Percentiles rank a stretch among this genome's conserved stretches.
phyloP scores from a whole-genome alignment of 2,329 filamentous ascomycete genomes.

The Fusarium multiceps region DNA sequence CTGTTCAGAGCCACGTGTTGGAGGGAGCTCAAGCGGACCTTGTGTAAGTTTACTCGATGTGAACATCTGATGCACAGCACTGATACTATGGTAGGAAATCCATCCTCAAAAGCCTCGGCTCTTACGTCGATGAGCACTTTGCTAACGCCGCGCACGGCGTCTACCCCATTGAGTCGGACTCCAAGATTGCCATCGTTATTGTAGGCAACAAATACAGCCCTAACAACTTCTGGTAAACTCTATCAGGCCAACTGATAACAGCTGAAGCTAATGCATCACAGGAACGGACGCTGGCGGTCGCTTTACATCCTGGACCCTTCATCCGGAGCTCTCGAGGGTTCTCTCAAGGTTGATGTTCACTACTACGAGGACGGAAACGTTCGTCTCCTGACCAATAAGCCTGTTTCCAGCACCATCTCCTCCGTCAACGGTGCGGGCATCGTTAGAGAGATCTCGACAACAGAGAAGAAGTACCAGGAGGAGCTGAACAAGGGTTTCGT shows the following conservation, averaged over 20 bases:
- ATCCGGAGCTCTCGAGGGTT: conserved; percentile 76
- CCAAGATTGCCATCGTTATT: conserved; percentile 81
- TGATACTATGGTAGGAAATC: conserved; percentile 72
- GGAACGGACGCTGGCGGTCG: conserved; percentile 97
- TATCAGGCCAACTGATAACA: background rate
- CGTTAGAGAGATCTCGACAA: conserved; percentile 78
- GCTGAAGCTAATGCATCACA: conserved; percentile 51
- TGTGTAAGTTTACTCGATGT: conserved; percentile 67
- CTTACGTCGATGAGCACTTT: conserved; percentile 90
- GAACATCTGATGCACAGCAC: background rate
- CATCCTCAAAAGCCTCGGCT: conserved; percentile 78
- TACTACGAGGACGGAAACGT: conserved; percentile 99
- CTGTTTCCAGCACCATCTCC: conserved; percentile 70
- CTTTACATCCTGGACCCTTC: conserved; percentile 82
- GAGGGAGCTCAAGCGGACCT: conserved; percentile 82
- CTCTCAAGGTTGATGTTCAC: conserved; percentile 93
- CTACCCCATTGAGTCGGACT: conserved; percentile 81
- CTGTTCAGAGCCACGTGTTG: conserved; percentile 79
- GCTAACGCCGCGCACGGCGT: conserved; percentile 83
- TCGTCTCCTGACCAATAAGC: conserved; percentile 88
- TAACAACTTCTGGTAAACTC: conserved; percentile 90
- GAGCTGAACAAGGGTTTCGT: conserved; percentile 93
- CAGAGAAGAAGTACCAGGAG: conserved; percentile 95
- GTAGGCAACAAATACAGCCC: conserved; percentile 98
- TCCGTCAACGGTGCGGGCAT: conserved; percentile 75